Conservation (phyloP, 2,329 filamentous ascomycete species). For the Hypoxylon sp. region DNA sequence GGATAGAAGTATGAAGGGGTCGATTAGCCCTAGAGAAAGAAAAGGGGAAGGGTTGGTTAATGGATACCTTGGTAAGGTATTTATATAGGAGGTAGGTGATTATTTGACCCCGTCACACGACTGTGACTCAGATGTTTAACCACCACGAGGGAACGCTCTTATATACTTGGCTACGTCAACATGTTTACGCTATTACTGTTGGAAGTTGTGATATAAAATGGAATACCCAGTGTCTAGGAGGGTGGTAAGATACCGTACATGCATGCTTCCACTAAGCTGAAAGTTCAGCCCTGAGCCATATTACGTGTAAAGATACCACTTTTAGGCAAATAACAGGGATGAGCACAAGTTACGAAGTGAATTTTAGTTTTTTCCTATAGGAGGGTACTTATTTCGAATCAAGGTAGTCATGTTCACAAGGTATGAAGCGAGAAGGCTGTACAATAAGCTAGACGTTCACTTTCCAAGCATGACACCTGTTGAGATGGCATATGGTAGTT, state of each 20-base stretch:
- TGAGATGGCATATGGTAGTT: background rate
- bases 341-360: background rate
- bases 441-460: background rate
- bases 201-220: background rate
- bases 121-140: background rate
- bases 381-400: background rate
- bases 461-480: background rate
- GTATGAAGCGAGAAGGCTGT: background rate
- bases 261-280: background rate
- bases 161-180: background rate
- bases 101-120: background rate
- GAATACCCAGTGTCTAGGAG: background rate
- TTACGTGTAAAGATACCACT: slow-evolving; percentile 2
- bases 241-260: slow-evolving; percentile 1
- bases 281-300: slow-evolving; percentile 8
- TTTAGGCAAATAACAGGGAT: background rate
- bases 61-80: background rate
- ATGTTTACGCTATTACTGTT: background rate
- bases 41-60: background rate
- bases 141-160: background rate
- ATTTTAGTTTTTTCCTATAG: background rate
- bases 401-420: background rate
- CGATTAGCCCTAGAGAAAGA: background rate
- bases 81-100: background rate
- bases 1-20: no score